Evolutionary conservation across 495 filamentous ascomycete species (phyloP), one percentile per base, ranked within the genome.

Genomic region (Bathelium albidoporum): DNA sequence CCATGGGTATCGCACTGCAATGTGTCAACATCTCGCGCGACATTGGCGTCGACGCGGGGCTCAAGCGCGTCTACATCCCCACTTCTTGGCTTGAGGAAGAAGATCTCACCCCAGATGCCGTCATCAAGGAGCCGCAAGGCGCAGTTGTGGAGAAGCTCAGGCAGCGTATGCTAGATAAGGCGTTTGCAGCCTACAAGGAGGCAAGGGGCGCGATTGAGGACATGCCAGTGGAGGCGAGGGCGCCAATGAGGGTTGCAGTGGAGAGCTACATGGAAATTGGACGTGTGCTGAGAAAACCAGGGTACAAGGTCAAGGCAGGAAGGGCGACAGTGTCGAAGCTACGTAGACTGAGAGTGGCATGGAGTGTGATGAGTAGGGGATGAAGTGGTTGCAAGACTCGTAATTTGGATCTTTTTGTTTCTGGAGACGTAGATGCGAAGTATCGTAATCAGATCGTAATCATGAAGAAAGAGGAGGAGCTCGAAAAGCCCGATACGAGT

Each of bases 231-330:
- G 79, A 82, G 60, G 81, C 80, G 3, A 75, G 82, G 61, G 82
- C 79, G 3, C 83, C 85, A 1, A 79, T 88, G 71, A 75, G 82
- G 32, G 84, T 87, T 10, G 86, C 85, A 2, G 82, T 89, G 0
- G 85, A 89, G 73, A 87, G 83, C 65, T 89, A 89, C 64, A 85
- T 89, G 80, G 85, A 87, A 68, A 89, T 89, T 71, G 87, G 85
- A 16, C 71, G 84, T 41, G 80, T 85, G 59, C 70, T 85, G 59
- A 71, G 72, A 55, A 73, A 76, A 59, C 71, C 71, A 53, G 71
- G 73, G 18, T 78, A 77, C 49, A 71, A 73, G 60, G 73, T 79
- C 41, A 82, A 81, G 68, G 78, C 74, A 65, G 83, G 79, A 26
- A 72, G 76, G 66, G 83, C 83, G 20, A 85, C 83, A 20, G 84